Evolutionary conservation across 805 yeast species (phyloP).

Genomic region (Candida xyloterini): DNA sequence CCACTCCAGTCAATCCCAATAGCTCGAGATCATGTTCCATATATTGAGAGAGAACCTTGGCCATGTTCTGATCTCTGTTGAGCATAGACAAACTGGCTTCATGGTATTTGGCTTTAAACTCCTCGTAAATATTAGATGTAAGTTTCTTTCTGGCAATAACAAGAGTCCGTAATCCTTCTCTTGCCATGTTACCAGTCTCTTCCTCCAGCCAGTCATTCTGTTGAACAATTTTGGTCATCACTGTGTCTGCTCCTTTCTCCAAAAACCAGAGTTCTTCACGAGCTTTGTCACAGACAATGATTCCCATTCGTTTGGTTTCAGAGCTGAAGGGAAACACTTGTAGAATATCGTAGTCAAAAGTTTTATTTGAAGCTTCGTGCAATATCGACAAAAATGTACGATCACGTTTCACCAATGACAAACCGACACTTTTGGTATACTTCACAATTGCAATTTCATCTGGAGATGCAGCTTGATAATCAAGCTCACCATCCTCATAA

Average conservation of each 20-base stretch:
- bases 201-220: slow-evolving; percentile 95
- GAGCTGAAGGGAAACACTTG: slow-evolving; percentile 93
- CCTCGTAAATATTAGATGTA: slow-evolving; percentile 49
- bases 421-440: slow-evolving; percentile 83
- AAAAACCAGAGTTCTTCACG: slow-evolving; percentile 78
- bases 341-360: slow-evolving; percentile 60
- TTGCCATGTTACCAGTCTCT: slow-evolving; percentile 95
- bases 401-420: slow-evolving; percentile 78
- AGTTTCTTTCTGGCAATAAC: slow-evolving; percentile 88
- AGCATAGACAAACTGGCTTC: slow-evolving; percentile 77
- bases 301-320: slow-evolving; percentile 95
- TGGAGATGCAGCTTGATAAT: slow-evolving; percentile 97
- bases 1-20: slow-evolving; percentile 94
- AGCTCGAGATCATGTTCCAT: slow-evolving; percentile 83
- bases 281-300: slow-evolving; percentile 62
- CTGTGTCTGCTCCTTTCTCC: slow-evolving; percentile 95
- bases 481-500: slow-evolving; percentile 65
- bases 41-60: slow-evolving; percentile 59
- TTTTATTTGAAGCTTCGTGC: slow-evolving; percentile 56
- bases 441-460: slow-evolving; percentile 97
- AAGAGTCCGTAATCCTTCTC: slow-evolving; percentile 94
- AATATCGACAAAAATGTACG: slow-evolving; percentile 66
- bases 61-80: slow-evolving; percentile 75
- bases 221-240: slow-evolving; percentile 80
- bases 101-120: slow-evolving; percentile 61